Evolutionary conservation across 495 filamentous ascomycete species (phyloP).

Genomic region (Aspergillus bridgeri): DNA sequence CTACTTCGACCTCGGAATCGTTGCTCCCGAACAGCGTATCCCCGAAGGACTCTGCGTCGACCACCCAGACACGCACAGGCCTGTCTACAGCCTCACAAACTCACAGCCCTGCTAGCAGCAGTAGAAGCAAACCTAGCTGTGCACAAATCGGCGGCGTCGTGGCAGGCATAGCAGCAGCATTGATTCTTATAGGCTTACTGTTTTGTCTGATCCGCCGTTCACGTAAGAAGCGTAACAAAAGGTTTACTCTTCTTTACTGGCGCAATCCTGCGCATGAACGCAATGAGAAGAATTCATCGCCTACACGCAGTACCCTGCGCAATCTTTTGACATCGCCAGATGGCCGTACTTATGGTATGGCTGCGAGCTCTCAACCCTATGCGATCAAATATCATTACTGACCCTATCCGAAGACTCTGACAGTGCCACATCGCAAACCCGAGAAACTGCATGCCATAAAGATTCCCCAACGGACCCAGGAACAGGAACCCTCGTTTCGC

Average conservation of each 20-base stretch:
- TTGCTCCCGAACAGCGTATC: neutral
- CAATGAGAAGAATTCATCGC: neutral
- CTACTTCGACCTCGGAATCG: no score
- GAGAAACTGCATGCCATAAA: neutral
- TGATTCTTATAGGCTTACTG: conserved; percentile 20
- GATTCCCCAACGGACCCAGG: neutral
- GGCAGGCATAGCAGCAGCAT: conserved; percentile 19
- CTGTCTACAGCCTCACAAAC: neutral
- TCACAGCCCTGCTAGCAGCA: neutral
- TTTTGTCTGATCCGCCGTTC: conserved; percentile 21
- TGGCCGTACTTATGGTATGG: neutral
- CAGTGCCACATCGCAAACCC: neutral
- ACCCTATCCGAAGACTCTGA: neutral
- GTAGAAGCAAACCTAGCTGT: conserved; percentile 2
- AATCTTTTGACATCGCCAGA: neutral
- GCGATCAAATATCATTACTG: neutral
- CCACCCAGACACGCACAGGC: neutral
- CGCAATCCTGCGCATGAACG: neutral
- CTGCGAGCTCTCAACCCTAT: neutral
- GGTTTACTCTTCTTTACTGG: conserved; percentile 17
- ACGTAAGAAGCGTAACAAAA: conserved; percentile 18
- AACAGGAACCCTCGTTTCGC: neutral
- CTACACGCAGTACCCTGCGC: neutral
- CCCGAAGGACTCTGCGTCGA: neutral
- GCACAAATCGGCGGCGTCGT: conserved; percentile 31